These are phyloP conservation scores for Arabidopsis thaliana DNA, from an alignment of 345 rosid genomes.

Conservation along the genomic window DNA sequence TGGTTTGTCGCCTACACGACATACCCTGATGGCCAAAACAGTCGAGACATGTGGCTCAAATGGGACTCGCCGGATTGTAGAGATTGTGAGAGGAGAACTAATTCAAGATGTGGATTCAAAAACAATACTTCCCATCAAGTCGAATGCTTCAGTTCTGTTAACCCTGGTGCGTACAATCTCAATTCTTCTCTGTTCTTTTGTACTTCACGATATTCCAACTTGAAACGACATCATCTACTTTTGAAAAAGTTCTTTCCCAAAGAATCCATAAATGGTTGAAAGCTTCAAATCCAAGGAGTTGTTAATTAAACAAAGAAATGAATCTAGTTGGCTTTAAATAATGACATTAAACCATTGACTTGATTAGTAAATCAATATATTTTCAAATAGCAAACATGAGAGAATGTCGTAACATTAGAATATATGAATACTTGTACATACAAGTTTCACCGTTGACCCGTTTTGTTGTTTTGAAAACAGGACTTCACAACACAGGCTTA, in stretches of 20 bases:
- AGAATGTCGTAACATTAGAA: slow-evolving; percentile 21
- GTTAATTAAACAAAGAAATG: not conserved
- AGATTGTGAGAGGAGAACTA: slow-evolving; percentile 63
- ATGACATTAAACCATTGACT: slow-evolving; percentile 37
- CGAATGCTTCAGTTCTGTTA: slow-evolving; percentile 50
- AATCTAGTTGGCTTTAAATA: slow-evolving; percentile 17
- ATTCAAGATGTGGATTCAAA: slow-evolving; percentile 54
- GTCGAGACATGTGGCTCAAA: slow-evolving; percentile 49
- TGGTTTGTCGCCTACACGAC: slow-evolving; percentile 35
- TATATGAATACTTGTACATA: not conserved
- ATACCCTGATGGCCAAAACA: slow-evolving; percentile 43
- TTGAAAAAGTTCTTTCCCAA: not conserved
- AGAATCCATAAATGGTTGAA: slow-evolving; percentile 19
- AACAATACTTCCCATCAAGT: slow-evolving; percentile 45
- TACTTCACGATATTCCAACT: not conserved
- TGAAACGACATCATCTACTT: not conserved
- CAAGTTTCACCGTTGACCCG: slow-evolving; percentile 23
- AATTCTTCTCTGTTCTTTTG: slow-evolving; percentile 6
- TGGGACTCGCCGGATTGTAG: slow-evolving; percentile 66
- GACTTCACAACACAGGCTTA: slow-evolving; percentile 45
- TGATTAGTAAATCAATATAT: slow-evolving; percentile 22
- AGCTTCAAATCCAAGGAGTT: slow-evolving; percentile 30
- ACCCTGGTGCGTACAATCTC: slow-evolving; percentile 43
- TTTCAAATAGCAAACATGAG: slow-evolving; percentile 23
- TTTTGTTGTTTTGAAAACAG: slow-evolving; percentile 34